A percentile compares a stretch with the other conserved stretches of the same genome.
These are phyloP conservation scores for Diutina catenulata DNA, from an alignment of 1,139 yeast genomes.

Conservation along the genomic window DNA sequence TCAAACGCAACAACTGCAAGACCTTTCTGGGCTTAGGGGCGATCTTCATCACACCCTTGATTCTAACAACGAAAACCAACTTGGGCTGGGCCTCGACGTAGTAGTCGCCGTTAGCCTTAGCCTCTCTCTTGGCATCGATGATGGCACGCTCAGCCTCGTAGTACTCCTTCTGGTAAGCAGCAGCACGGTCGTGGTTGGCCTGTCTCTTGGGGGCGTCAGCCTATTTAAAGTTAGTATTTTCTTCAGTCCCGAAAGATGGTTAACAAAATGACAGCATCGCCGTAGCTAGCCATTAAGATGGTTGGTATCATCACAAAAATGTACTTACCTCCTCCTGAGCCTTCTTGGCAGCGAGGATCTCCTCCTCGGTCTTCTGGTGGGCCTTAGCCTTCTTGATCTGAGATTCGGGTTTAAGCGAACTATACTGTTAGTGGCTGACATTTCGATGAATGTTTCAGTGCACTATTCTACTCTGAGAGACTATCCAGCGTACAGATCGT, in stretches of 20 bases:
- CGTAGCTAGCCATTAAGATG: conserved; percentile 63
- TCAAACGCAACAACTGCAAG: conserved; percentile 92
- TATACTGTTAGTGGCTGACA: conserved; percentile 25
- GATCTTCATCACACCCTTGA: conserved; percentile 99
- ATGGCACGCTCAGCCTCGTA: conserved; percentile 88
- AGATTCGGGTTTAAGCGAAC: conserved; percentile 76
- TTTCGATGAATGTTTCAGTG: background rate
- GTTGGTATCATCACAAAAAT: conserved; percentile 49
- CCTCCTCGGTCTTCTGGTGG: conserved; percentile 75
- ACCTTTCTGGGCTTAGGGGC: conserved; percentile 99
- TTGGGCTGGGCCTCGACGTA: conserved; percentile 96
- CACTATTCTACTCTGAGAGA: background rate
- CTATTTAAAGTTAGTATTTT: conserved; percentile 41
- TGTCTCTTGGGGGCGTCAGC: conserved; percentile 87
- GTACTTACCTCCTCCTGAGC: conserved; percentile 85
- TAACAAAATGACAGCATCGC: conserved; percentile 91
- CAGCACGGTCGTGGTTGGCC: conserved; percentile 94
- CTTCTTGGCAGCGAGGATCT: conserved; percentile 79
- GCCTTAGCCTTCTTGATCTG: conserved; percentile 91
- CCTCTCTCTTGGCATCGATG: conserved; percentile 89
- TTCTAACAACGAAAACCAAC: conserved; percentile 95
- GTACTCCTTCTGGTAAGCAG: conserved; percentile 97
- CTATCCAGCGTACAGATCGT: background rate
- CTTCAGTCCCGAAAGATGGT: conserved; percentile 99
- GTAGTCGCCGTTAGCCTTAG: conserved; percentile 93